Conservation (phyloP, 2,329 filamentous ascomycete species). For the Colletotrichum sp. region DNA sequence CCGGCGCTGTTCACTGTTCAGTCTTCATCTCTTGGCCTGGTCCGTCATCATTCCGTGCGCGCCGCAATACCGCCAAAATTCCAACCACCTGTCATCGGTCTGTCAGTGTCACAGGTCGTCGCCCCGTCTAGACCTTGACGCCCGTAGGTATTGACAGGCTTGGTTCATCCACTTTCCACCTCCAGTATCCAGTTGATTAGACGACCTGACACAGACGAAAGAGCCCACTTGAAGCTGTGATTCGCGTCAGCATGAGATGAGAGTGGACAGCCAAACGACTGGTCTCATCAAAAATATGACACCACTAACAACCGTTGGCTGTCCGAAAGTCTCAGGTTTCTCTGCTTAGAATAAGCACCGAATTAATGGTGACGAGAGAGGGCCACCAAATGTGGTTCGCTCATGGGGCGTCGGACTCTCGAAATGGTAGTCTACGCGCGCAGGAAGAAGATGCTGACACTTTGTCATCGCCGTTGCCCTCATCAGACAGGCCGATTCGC, state of each 20-base stretch:
- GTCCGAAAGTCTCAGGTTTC: not conserved
- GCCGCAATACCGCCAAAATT: not conserved
- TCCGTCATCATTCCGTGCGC: not conserved
- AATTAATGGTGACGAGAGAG: not conserved
- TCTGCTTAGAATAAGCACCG: not conserved
- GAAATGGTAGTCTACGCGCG: not conserved
- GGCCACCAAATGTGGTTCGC: not conserved
- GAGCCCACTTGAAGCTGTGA: not conserved
- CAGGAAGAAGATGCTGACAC: slow-evolving; percentile 2
- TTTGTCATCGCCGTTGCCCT: not conserved
- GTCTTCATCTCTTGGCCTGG: not conserved
- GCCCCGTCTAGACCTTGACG: not conserved
- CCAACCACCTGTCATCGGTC: not conserved
- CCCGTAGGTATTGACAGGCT: not conserved
- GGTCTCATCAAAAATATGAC: slow-evolving; percentile 1
- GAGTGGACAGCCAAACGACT: not conserved
- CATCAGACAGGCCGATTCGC: not conserved
- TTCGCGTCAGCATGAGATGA: not conserved
- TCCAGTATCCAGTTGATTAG: not conserved
- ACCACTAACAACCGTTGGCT: not conserved
- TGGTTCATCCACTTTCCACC: slow-evolving; percentile 3
- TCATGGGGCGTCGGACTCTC: not conserved
- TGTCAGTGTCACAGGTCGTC: not conserved
- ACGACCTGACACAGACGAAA: slow-evolving; percentile 2
- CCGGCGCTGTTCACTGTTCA: not conserved